A percentile compares a stretch with the other conserved stretches of the same genome.
Conservation (phyloP, 2,329 filamentous ascomycete genomes). For the Achaetomium macrosporum region DNA sequence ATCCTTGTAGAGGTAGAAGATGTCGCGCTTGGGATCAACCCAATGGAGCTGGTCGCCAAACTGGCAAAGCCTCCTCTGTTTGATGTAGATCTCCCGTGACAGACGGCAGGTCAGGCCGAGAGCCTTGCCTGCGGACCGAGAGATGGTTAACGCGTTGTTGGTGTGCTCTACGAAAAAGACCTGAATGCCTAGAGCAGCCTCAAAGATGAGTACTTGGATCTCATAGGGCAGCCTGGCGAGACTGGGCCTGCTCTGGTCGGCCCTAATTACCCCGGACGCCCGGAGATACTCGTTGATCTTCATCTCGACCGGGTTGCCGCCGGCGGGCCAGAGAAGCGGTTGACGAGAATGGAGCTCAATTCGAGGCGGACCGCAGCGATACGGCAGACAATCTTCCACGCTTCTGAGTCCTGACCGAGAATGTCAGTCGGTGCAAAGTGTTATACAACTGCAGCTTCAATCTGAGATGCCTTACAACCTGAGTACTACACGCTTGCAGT, state of each 20-base stretch:
- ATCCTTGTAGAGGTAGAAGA: slow-evolving; percentile 17
- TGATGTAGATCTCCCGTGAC: slow-evolving; percentile 11
- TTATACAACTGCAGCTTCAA: no score
- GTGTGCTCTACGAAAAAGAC: slow-evolving; percentile 15
- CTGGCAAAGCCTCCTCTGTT: neutral
- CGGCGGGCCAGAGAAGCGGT: neutral
- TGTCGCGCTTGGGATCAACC: slow-evolving; percentile 13
- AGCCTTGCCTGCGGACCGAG: neutral
- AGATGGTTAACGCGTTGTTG: slow-evolving; percentile 2
- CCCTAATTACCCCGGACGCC: slow-evolving; percentile 2
- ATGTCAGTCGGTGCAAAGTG: no score
- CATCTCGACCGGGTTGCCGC: neutral
- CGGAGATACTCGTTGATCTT: neutral
- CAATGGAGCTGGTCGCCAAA: slow-evolving; percentile 4
- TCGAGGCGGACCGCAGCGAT: no score
- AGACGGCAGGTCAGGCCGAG: slow-evolving; percentile 12
- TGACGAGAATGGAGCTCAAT: no score
- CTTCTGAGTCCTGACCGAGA: no score
- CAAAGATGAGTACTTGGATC: slow-evolving; percentile 13
- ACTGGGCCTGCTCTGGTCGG: neutral
- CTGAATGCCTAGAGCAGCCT: slow-evolving; percentile 11
- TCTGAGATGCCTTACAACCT: no score
- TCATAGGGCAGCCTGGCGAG: slow-evolving; percentile 17
- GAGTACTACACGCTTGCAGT: no score
- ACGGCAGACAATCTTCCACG: no score